phyloP scores from a whole-genome alignment of 805 yeast genomes.

The Yarrowia hollandica region DNA sequence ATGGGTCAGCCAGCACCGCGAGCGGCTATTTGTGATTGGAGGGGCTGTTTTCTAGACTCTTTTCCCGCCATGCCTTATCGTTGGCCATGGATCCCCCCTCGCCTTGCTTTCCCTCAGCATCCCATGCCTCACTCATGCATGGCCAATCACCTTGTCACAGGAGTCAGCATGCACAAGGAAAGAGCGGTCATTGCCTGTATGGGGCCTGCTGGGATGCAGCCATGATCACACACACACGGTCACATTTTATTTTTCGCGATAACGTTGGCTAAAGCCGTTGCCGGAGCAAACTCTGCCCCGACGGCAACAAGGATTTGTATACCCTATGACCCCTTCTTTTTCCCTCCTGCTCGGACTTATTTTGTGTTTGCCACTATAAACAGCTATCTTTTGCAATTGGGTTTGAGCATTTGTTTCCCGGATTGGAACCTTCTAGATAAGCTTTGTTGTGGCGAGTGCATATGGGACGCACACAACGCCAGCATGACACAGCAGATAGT shows the following conservation, averaged over 20 bases:
- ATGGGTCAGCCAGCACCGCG: constrained; percentile 76
- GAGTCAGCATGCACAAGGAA: no score
- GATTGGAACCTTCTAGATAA: constrained; percentile 19
- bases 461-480: neutral
- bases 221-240: neutral
- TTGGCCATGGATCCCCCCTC: no score
- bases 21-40: constrained; percentile 68
- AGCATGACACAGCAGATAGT: constrained; percentile 27
- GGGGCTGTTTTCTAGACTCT: constrained; percentile 59
- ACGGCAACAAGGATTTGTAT: neutral
- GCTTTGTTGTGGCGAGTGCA: constrained; percentile 27
- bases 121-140: neutral
- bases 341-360: neutral
- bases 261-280: neutral
- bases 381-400: neutral
- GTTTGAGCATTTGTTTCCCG: constrained; percentile 12
- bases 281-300: neutral
- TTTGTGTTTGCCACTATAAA: constrained; percentile 14
- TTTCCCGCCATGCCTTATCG: no score
- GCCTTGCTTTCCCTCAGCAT: neutral
- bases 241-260: neutral
- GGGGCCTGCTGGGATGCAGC: no score
- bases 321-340: constrained; percentile 4
- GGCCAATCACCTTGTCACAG: neutral
- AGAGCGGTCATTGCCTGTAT: no score